Base-by-base conservation (phyloP, 176 grass and related monocot species). In the Dactylis glomerata region DNA sequence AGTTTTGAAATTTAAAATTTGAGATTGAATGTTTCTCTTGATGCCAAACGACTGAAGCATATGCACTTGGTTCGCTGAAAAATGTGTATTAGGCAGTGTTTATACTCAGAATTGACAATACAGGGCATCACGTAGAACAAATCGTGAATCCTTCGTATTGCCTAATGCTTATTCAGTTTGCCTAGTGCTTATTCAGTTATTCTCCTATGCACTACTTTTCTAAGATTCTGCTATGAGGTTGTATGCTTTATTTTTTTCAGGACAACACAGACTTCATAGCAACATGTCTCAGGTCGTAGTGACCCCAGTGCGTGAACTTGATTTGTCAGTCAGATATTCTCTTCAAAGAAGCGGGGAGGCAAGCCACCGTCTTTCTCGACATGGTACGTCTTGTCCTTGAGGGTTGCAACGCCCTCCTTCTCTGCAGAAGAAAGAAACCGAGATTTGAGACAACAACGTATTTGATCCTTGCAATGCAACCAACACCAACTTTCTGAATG, bases 341-440 rank as follows among this genome's bases (percentile, higher is more conserved):
- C 51, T 64, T 90, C 36, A 15, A 84, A 88, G 45, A 79, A 65
- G 1, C 52, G 81, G 54, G 74, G 74, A 64, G 74, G 86, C 65
- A 83, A 33, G 24, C 20, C 20, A 1, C 34, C 75, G 4, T 65
- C 44, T 6, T 45, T 19, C 12, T 55, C 33, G 17, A 86, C 1
- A 54, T 55, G 45, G 73, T 86, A 73, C 45, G 19, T 57, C 65
- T 65, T 3, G 55, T 90, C 88, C 73, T 79, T 78, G 15, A 90
- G 36, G 34, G 86, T 70, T 6, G 88, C 73, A n/a, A 90, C 12
- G 73, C 88, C 88, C 34, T 57, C 84, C 73, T 86, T 57, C 54
- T 27, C 88, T 90, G 84, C 2, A 79, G 12, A 71, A 75, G 55
- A n/a, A 46, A 12, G 45, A 12, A 47, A 10, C 3, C 10, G 42